Percentiles rank a stretch among this genome's conserved stretches.
phyloP scores from a whole-genome alignment of 2,329 filamentous ascomycete species.

The Pleomassaria siparia region DNA sequence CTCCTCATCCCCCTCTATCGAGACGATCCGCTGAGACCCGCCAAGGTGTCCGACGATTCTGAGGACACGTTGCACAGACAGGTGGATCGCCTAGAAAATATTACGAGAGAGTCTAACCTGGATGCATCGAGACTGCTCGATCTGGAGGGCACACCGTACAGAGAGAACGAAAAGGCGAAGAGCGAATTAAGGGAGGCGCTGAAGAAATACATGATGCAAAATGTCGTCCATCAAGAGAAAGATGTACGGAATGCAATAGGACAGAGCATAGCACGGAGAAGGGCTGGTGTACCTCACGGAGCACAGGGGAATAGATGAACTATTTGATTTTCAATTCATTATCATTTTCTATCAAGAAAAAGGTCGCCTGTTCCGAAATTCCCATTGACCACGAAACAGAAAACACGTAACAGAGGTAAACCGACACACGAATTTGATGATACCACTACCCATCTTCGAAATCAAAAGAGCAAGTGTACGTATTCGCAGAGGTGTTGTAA shows the following conservation, averaged over 20 bases:
- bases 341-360: too few relatives aligned
- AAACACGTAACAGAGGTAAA: too few relatives aligned
- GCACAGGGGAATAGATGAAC: constrained; percentile 43
- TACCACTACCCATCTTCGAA: too few relatives aligned
- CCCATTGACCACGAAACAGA: too few relatives aligned
- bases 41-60: constrained; percentile 25
- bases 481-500: too few relatives aligned
- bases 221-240: constrained; percentile 70
- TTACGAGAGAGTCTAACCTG: constrained; percentile 62
- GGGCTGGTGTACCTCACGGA: constrained; percentile 63
- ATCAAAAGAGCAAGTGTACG: too few relatives aligned
- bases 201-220: constrained; percentile 85
- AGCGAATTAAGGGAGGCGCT: constrained; percentile 68
- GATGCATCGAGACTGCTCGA: constrained; percentile 72
- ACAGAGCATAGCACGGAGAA: constrained; percentile 63
- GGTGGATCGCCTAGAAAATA: constrained; percentile 65
- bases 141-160: constrained; percentile 80
- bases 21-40: constrained; percentile 25
- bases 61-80: constrained; percentile 55
- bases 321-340: constrained; percentile 1
- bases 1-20: constrained; percentile 40
- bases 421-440: too few relatives aligned
- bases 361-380: too few relatives aligned
- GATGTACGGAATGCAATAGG: constrained; percentile 81
- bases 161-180: constrained; percentile 65